These are phyloP conservation scores for Coemansia interrupta DNA, from an alignment of 192 early-diverging fungal genomes.

Conservation along the genomic window DNA sequence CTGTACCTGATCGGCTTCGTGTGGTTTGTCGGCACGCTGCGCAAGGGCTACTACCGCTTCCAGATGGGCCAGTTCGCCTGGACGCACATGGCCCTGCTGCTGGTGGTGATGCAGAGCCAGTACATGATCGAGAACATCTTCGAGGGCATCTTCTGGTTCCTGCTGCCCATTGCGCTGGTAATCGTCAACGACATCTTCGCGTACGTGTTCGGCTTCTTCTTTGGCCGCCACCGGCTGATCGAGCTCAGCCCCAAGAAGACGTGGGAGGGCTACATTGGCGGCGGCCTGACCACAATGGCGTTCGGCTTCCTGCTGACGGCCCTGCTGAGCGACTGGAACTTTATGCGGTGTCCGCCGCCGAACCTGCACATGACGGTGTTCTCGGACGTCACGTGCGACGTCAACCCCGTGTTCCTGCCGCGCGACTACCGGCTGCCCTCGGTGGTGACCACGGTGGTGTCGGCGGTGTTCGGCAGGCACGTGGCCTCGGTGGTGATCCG, in stretches of 20 bases:
- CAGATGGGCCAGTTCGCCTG: constrained; percentile 95
- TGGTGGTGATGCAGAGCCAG: constrained; percentile 91
- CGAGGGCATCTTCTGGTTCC: constrained; percentile 96
- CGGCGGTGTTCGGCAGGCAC: constrained; percentile 19
- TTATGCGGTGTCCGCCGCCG: constrained; percentile 65
- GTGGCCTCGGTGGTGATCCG: constrained; percentile 65
- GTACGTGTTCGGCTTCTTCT: constrained; percentile 95
- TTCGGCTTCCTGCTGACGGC: constrained; percentile 71
- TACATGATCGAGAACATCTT: constrained; percentile 98
- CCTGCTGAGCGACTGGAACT: constrained; percentile 58
- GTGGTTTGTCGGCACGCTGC: constrained; percentile 88
- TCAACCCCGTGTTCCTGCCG: constrained; percentile 63
- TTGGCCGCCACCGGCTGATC: constrained; percentile 85
- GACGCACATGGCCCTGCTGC: constrained; percentile 93
- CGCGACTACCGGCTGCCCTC: constrained; percentile 46
- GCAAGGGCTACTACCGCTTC: constrained; percentile 90
- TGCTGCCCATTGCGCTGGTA: constrained; percentile 83
- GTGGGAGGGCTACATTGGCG: constrained; percentile 95
- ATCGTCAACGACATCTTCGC: constrained; percentile 95
- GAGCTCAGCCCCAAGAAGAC: constrained; percentile 98
- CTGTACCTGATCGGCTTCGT: constrained; percentile 83
- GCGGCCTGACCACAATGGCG: constrained; percentile 76
- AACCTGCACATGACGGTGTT: constrained; percentile 57
- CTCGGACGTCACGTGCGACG: constrained; percentile 51
- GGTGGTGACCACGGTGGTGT: constrained; percentile 17